Percentiles rank a stretch among this genome's conserved stretches.
Conservation (phyloP, 352 stramenopile genomes). For the Pythium rhizo-oryzae region DNA sequence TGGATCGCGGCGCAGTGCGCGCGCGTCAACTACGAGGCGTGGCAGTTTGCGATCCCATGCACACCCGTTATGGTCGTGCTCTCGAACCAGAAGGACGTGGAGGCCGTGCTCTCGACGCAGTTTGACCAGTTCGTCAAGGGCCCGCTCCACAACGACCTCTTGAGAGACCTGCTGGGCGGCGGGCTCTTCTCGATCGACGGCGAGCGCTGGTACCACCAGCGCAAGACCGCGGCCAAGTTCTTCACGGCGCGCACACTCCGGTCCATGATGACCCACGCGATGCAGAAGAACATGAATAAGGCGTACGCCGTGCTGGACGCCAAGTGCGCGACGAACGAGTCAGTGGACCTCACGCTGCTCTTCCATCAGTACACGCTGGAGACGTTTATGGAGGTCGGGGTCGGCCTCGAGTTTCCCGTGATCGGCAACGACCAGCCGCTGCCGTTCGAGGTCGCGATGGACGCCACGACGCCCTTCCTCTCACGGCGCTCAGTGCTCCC, state of each 20-base stretch:
- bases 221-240: constrained; percentile 35
- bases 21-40: constrained; percentile 18
- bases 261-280: constrained; percentile 16
- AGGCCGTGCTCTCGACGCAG: constrained; percentile 39
- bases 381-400: constrained; percentile 52
- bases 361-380: constrained; percentile 59
- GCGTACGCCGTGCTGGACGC: constrained; percentile 11
- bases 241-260: constrained; percentile 37
- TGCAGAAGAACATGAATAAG: constrained; percentile 13
- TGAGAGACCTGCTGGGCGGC: constrained; percentile 28
- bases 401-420: constrained; percentile 50
- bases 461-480: constrained; percentile 33
- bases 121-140: constrained; percentile 41
- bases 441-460: constrained; percentile 53
- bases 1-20: constrained; percentile 36
- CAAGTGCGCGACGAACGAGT: background rate
- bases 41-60: constrained; percentile 26
- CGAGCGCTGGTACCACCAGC: constrained; percentile 37
- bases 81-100: constrained; percentile 23
- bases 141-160: constrained; percentile 12
- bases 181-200: constrained; percentile 33
- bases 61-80: constrained; percentile 26
- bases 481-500: constrained; percentile 45
- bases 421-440: constrained; percentile 37
- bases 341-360: constrained; percentile 30